A percentile compares a stretch with the other conserved stretches of the same genome.
Evolutionary conservation across 2,329 filamentous ascomycete genomes (phyloP).

Genomic region (Chrysosporium queenslandicum): DNA sequence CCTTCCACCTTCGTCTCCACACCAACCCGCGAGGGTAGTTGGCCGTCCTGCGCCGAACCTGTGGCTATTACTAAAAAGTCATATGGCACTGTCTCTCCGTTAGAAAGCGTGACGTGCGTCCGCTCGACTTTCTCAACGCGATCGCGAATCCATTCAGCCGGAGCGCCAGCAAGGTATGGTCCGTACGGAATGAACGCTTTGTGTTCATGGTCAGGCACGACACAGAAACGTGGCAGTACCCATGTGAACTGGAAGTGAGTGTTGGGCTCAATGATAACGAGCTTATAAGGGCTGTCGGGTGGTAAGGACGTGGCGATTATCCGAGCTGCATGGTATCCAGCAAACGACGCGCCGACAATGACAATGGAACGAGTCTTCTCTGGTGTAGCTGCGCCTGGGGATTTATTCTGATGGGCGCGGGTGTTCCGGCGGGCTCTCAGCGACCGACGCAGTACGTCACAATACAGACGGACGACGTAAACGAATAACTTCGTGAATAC

Average conservation of each 20-base stretch:
- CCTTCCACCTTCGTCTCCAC: constrained; percentile 37
- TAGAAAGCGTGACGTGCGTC: constrained; percentile 34
- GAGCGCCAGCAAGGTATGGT: constrained; percentile 31
- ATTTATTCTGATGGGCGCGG: neutral
- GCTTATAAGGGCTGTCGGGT: constrained; percentile 38
- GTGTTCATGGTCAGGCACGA: constrained; percentile 47
- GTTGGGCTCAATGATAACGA: constrained; percentile 51
- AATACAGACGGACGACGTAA: constrained; percentile 5
- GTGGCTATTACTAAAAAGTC: constrained; percentile 51
- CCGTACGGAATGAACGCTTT: constrained; percentile 54
- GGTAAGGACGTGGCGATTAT: constrained; percentile 27
- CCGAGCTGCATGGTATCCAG: constrained; percentile 44
- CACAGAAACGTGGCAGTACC: constrained; percentile 51
- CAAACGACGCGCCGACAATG: constrained; percentile 50
- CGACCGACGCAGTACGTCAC: constrained; percentile 2
- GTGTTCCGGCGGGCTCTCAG: neutral
- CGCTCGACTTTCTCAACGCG: constrained; percentile 32
- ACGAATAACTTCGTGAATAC: constrained; percentile 7
- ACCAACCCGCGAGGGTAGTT: constrained; percentile 41
- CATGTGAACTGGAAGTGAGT: constrained; percentile 54
- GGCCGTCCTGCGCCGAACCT: constrained; percentile 39
- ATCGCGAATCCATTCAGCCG: constrained; percentile 36
- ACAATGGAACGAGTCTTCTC: constrained; percentile 29
- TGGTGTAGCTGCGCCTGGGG: neutral
- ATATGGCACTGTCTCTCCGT: constrained; percentile 42